Base-by-base conservation (phyloP, 2,329 filamentous ascomycete species). In the Remersonia thermophila region DNA sequence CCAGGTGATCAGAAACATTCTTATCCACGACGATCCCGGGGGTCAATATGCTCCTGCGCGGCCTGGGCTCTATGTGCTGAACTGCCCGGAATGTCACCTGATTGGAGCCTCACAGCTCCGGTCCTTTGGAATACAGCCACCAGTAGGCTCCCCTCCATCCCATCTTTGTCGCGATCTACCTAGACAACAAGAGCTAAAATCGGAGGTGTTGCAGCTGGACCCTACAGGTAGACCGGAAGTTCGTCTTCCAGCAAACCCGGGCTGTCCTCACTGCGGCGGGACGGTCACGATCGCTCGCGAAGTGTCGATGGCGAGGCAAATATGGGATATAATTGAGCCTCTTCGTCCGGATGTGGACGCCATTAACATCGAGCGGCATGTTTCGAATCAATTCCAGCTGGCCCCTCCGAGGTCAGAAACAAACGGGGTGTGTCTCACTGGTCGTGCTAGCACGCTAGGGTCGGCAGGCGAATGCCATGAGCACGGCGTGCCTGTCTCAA, bases 361-460 rank as follows among this genome's bases (percentile, higher is more conserved):
- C 1, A 53, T 60, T 31, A 56, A 56, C 34, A 51, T 59, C 7
- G 57, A 61, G 42, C 42, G 58, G 25, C 59, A 63, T 40, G 37
- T 57, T 8, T 51, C 55, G 6, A 53, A 49, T 2, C 51, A 55
- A 28, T 60, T 61, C 37, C 55, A 56, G 35, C 37, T 59, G 13
- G 30, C 33, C 7, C 49, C 55, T 7, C 54, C 55, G 10, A 44
- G 27, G n/a, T 18, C 35, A 20, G 41, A 44, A 12, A 15, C 33
- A n/a, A 31, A 13, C 8, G 44, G 39, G 2, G 10, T 34, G n/a
- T 29, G 36, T 23, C 20, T 28, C 17, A 31, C 35, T 1, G 37
- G 38, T 4, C 43, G 39, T 26, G 31, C 11, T 31, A 39, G 28
- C 31, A 14, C 16, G 13, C n/a, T 15, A 2, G n/a, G 15, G 26